A percentile compares a stretch with the other conserved stretches of the same genome.
Evolutionary conservation across 805 yeast species (phyloP).

Genomic region (Nakazawaea laoshanensis): DNA sequence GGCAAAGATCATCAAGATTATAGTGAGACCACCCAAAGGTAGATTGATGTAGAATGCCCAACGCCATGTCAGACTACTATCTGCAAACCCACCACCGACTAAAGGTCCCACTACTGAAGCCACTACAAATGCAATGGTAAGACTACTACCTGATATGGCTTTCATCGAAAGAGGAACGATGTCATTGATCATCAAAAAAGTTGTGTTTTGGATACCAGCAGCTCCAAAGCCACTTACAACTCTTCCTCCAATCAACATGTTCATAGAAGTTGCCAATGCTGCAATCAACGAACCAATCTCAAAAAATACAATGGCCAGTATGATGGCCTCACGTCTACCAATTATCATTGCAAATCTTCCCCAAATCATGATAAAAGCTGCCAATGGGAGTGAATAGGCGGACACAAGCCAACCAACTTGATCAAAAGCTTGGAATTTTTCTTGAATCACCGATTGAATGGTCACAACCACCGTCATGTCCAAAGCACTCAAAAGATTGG

Average conservation of each 20-base stretch:
- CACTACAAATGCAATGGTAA: conserved; percentile 33
- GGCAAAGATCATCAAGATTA: conserved; percentile 26
- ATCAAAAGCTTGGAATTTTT: conserved; percentile 36
- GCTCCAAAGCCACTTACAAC: conserved; percentile 66
- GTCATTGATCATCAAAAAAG: conserved; percentile 51
- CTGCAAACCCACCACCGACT: conserved; percentile 57
- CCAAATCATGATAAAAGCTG: conserved; percentile 44
- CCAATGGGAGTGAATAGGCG: conserved; percentile 45
- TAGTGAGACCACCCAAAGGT: conserved; percentile 53
- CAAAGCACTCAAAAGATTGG: conserved; percentile 20
- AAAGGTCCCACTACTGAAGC: conserved; percentile 55
- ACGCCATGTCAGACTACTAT: conserved; percentile 49
- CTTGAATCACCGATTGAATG: conserved; percentile 38
- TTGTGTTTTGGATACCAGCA: conserved; percentile 53
- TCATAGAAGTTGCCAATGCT: conserved; percentile 47
- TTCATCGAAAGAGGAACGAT: neutral
- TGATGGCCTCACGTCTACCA: conserved; percentile 44
- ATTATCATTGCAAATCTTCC: conserved; percentile 49
- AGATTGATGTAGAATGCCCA: conserved; percentile 70
- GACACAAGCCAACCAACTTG: conserved; percentile 52
- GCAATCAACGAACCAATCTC: conserved; percentile 53
- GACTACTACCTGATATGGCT: conserved; percentile 15
- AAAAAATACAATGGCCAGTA: conserved; percentile 42
- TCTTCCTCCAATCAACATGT: conserved; percentile 61
- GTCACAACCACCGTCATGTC: conserved; percentile 53